Conservation (phyloP, 1,139 yeast species). For the Yamadazyma spencermartinsiae region DNA sequence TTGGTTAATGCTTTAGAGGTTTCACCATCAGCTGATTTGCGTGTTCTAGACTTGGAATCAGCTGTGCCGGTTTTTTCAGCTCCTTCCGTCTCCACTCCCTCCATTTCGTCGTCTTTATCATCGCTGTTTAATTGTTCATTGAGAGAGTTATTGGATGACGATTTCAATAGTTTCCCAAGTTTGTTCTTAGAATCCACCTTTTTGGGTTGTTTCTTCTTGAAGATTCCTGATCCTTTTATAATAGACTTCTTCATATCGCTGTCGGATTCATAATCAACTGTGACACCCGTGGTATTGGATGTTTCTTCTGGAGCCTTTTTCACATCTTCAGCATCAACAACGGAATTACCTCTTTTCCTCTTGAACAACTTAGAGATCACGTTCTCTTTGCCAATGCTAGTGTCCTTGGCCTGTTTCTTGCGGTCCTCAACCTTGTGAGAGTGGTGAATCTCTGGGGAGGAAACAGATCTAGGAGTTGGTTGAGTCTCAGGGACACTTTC, state of each 20-base stretch:
- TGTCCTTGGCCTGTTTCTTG: neutral
- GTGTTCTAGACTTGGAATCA: neutral
- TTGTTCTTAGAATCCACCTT: constrained; percentile 16
- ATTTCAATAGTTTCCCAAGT: constrained; percentile 14
- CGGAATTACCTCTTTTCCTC: constrained; percentile 33
- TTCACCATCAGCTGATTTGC: neutral
- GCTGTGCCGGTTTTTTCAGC: neutral
- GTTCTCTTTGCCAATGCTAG: constrained; percentile 33
- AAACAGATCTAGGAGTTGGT: constrained; percentile 15
- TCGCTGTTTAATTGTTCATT: neutral
- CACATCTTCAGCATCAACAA: constrained; percentile 2
- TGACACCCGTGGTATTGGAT: constrained; percentile 20
- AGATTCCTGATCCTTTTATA: constrained; percentile 17
- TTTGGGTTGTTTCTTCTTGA: constrained; percentile 27
- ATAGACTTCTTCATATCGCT: constrained; percentile 20
- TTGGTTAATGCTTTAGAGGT: constrained; percentile 1
- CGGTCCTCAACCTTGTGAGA: neutral
- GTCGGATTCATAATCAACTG: constrained; percentile 34
- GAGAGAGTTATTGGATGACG: constrained; percentile 13
- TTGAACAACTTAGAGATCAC: constrained; percentile 47
- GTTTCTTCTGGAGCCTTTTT: neutral
- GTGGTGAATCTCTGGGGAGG: constrained; percentile 16
- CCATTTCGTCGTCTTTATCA: constrained; percentile 4
- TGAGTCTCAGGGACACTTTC: constrained; percentile 11
- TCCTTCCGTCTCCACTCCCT: constrained; percentile 6